Evolutionary conservation across 352 stramenopile species (phyloP).

Genomic region (Globisporangium yorkense): DNA sequence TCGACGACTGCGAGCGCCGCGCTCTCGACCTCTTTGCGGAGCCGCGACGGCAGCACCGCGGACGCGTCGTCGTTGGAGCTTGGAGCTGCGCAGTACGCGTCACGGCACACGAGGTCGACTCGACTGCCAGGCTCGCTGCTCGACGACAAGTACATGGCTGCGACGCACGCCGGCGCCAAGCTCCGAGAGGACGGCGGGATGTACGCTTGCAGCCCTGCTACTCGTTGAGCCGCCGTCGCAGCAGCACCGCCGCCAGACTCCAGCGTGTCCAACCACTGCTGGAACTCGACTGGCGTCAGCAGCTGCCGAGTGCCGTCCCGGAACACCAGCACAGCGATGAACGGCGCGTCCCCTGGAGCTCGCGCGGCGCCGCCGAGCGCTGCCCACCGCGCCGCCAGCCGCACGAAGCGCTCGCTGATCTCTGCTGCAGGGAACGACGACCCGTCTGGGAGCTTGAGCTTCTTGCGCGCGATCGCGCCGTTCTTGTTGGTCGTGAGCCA

Average conservation of each 20-base stretch:
- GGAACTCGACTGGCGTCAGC: slow-evolving; percentile 12
- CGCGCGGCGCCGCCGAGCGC: neutral
- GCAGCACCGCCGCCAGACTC: neutral
- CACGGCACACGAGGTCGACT: slow-evolving; percentile 14
- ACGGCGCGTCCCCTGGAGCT: neutral
- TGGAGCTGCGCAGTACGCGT: slow-evolving; percentile 4
- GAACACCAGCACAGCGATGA: slow-evolving; percentile 14
- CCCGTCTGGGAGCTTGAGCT: slow-evolving; percentile 10
- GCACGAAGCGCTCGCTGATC: slow-evolving; percentile 41
- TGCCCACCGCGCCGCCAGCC: slow-evolving; percentile 20
- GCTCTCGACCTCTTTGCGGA: slow-evolving; percentile 25
- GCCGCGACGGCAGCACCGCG: slow-evolving; percentile 3
- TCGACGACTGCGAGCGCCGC: slow-evolving; percentile 17
- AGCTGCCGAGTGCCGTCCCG: slow-evolving; percentile 8
- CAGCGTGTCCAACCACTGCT: slow-evolving; percentile 19
- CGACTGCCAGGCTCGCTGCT: slow-evolving; percentile 2
- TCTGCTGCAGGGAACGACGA: slow-evolving; percentile 17
- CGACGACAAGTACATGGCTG: slow-evolving; percentile 2
- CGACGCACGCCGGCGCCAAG: slow-evolving; percentile 1
- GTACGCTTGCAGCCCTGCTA: slow-evolving; percentile 20
- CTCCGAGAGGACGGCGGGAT: slow-evolving; percentile 1
- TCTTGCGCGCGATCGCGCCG: slow-evolving; percentile 36
- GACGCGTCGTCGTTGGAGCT: neutral
- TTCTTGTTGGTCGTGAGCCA: slow-evolving; percentile 58
- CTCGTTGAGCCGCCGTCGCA: neutral